Evolutionary conservation across 768 basidiomycete genomes (phyloP).

Genomic region (Phanerochaete carnosa): DNA sequence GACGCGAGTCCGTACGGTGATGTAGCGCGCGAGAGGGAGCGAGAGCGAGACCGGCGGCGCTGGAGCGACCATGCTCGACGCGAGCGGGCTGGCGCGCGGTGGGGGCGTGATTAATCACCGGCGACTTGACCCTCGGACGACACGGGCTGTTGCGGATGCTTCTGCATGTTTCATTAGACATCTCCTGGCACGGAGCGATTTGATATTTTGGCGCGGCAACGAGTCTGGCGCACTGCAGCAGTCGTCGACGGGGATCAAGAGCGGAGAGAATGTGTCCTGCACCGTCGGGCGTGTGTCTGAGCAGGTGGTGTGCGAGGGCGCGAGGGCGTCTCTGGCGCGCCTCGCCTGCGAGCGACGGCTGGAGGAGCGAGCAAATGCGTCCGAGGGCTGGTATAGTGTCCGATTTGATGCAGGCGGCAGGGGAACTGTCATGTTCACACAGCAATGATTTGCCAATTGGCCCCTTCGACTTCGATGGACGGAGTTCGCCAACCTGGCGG

Average conservation of each 20-base stretch:
- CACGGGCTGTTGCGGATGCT: background rate
- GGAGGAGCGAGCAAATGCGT: background rate
- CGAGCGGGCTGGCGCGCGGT: conserved; percentile 27
- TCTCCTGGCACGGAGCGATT: background rate
- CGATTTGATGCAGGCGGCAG: background rate
- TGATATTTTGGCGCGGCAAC: background rate
- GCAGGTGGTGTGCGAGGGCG: no score
- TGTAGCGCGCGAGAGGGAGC: conserved; percentile 31
- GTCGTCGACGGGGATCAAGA: background rate
- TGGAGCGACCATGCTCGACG: conserved; percentile 47
- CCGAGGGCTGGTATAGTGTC: background rate
- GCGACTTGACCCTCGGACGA: background rate
- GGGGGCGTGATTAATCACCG: conserved; percentile 22
- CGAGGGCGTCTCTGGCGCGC: no score
- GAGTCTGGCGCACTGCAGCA: background rate
- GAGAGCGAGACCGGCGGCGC: conserved; percentile 45
- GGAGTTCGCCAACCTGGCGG: background rate
- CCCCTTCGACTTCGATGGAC: conserved; percentile 1
- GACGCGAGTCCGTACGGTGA: conserved; percentile 27
- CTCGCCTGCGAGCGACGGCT: background rate
- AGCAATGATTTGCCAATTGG: background rate
- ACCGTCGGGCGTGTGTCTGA: no score
- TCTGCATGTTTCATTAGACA: background rate
- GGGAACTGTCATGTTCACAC: background rate
- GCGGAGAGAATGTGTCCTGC: background rate